Conservation (phyloP, 805 yeast species). For the Kregervanrija pseudodelftensis region DNA sequence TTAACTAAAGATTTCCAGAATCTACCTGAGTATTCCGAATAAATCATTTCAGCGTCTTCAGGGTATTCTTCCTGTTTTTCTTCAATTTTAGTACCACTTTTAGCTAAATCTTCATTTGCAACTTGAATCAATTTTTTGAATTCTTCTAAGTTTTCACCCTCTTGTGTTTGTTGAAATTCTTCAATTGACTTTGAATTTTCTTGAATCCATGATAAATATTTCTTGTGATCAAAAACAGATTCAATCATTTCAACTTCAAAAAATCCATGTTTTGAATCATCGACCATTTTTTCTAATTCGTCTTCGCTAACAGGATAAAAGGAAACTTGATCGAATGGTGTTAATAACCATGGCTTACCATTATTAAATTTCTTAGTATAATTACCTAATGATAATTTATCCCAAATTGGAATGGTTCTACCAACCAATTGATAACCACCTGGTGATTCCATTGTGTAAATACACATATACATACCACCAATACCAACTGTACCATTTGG, state of each 20-base stretch:
- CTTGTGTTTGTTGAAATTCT: constrained; percentile 56
- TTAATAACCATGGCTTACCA: constrained; percentile 78
- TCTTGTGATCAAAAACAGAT: constrained; percentile 72
- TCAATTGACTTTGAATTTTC: constrained; percentile 68
- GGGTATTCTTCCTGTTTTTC: constrained; percentile 51
- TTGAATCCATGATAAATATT: constrained; percentile 73
- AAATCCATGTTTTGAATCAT: constrained; percentile 72
- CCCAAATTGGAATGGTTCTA: constrained; percentile 97
- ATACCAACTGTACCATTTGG: constrained; percentile 97
- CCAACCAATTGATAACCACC: constrained; percentile 98
- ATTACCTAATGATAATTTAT: constrained; percentile 71
- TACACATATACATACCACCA: constrained; percentile 99
- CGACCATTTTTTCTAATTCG: constrained; percentile 65
- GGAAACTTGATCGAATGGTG: constrained; percentile 91
- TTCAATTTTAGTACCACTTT: constrained; percentile 38
- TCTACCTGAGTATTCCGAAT: constrained; percentile 94
- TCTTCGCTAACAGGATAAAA: constrained; percentile 87
- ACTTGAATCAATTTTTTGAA: constrained; percentile 77
- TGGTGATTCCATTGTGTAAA: constrained; percentile 96
- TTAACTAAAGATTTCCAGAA: constrained; percentile 88
- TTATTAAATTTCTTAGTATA: constrained; percentile 41
- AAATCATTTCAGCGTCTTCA: constrained; percentile 76
- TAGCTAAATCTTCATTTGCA: constrained; percentile 66
- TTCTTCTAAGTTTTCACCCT: constrained; percentile 78
- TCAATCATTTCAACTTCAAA: constrained; percentile 71